Evolutionary conservation across 2,329 filamentous ascomycete genomes (phyloP).

Genomic region (Aureobasidium sp.): DNA sequence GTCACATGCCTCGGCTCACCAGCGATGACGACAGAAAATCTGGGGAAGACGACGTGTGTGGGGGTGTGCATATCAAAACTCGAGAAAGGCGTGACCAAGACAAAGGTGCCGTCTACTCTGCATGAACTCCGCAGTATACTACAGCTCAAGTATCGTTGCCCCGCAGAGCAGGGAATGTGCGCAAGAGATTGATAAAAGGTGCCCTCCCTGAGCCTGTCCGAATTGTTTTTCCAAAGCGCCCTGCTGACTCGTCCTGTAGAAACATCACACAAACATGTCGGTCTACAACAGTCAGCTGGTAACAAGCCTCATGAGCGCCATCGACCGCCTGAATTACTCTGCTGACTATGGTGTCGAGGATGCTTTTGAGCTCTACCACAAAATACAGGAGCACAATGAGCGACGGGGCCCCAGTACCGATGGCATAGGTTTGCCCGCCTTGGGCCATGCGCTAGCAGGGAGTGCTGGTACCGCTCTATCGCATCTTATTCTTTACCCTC

Average conservation of each 20-base stretch:
- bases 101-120: background rate
- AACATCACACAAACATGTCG: conserved; percentile 7
- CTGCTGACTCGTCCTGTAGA: conserved; percentile 4
- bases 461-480: conserved; percentile 70
- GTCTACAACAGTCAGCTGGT: conserved; percentile 24
- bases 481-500: conserved; percentile 70
- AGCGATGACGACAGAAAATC: background rate
- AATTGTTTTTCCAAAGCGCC: background rate
- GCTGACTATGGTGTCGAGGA: conserved; percentile 25
- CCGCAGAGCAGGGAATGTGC: background rate
- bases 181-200: background rate
- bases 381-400: conserved; percentile 19
- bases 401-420: conserved; percentile 13
- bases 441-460: conserved; percentile 76
- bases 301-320: conserved; percentile 16
- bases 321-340: conserved; percentile 16
- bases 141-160: conserved; percentile 1
- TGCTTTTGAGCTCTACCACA: conserved; percentile 24
- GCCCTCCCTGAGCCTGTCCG: too few species aligned
- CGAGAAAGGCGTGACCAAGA: background rate
- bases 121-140: conserved; percentile 6
- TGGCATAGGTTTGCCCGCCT: conserved; percentile 54
- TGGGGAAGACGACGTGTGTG: background rate
- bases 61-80: background rate
- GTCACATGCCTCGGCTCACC: background rate